These are phyloP conservation scores for Globisporangium sylvaticum DNA, from an alignment of 352 stramenopile species.

Conservation along the genomic window DNA sequence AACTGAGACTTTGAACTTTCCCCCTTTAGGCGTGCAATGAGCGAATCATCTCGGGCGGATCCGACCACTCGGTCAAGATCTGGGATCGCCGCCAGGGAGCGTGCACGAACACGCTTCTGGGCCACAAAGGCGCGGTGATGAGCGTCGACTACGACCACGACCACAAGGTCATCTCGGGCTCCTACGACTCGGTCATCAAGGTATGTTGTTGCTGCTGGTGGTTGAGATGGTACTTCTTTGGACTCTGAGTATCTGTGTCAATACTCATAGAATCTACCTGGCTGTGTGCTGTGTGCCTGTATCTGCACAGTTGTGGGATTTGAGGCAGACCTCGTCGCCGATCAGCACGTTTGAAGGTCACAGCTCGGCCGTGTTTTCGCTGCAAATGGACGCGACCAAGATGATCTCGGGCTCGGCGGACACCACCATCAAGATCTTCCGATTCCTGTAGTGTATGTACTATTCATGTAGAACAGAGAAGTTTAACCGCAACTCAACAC, in stretches of 20 bases:
- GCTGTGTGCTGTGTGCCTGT: neutral
- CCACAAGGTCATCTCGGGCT: slow-evolving; percentile 21
- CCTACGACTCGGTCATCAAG: slow-evolving; percentile 31
- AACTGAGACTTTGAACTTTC: neutral
- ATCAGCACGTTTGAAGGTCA: slow-evolving; percentile 24
- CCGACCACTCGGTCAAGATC: slow-evolving; percentile 25
- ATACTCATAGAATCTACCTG: neutral
- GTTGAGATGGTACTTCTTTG: neutral
- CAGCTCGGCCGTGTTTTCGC: slow-evolving; percentile 28
- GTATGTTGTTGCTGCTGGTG: neutral
- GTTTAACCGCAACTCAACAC: no score
- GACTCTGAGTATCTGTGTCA: neutral
- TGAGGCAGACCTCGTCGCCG: slow-evolving; percentile 12
- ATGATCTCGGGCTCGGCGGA: slow-evolving; percentile 30
- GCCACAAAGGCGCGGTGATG: slow-evolving; percentile 26
- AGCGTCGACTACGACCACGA: slow-evolving; percentile 25
- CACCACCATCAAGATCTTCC: slow-evolving; percentile 33
- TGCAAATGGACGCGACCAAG: slow-evolving; percentile 28
- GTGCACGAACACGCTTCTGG: slow-evolving; percentile 15
- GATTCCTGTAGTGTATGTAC: slow-evolving; percentile 14
- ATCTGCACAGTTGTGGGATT: slow-evolving; percentile 21
- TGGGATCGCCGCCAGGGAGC: slow-evolving; percentile 26
- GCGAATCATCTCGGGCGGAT: slow-evolving; percentile 21
- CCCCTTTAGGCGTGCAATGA: slow-evolving; percentile 12
- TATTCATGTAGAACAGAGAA: no score